Base-by-base conservation (phyloP, 2,329 filamentous ascomycete genomes). In the Pseudophaeomoniella oleicola region DNA sequence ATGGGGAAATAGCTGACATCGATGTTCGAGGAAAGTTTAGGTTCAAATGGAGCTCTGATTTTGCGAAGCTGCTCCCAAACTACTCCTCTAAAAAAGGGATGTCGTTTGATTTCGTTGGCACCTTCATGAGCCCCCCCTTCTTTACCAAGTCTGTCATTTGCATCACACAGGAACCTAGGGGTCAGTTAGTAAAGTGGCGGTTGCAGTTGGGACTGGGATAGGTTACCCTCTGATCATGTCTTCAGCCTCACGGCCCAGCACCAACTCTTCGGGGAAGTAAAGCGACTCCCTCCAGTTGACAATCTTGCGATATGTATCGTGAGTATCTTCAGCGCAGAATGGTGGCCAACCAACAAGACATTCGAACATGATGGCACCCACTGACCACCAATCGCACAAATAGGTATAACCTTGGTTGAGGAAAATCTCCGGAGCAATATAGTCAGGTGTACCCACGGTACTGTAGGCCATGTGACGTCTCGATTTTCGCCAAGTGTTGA, bases 281-380 rank as follows among this genome's bases (percentile, higher is more conserved):
- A 98, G 66, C 41, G 88, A 86, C 53, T 93, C 81, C 39, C 84
- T 78, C 90, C 90, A 98, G 64, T 94, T 94, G 50, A 98, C 86
- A 58, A 98, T 98, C 72, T 98, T 98, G 47, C 88, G 81, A 63
- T 98, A 98, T 1, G 90, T 96, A 58, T 96, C 90, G 54, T 93
- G 88, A 42, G 86, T 83, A 56, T 96, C 88, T 58, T 98, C 90
- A 14, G 90, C 88, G 58, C 90, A 98, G 72, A 98, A 98, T 18
- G 90, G 90, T 38, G 90, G 90, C 90, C 90, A 98, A 50, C 90
- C 90, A 42, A 98, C 86, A 47, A 98, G 70, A 59, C 90, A 98
- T 62, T 98, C 90, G 52, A 96, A 98, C 90, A 98, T 96, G 63
- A 98, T 98, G 32, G 90, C 94, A 37, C 90, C 90, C 35, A 98